Conservation (phyloP, 2,329 filamentous ascomycete genomes). For the Periconia macrospinosa region DNA sequence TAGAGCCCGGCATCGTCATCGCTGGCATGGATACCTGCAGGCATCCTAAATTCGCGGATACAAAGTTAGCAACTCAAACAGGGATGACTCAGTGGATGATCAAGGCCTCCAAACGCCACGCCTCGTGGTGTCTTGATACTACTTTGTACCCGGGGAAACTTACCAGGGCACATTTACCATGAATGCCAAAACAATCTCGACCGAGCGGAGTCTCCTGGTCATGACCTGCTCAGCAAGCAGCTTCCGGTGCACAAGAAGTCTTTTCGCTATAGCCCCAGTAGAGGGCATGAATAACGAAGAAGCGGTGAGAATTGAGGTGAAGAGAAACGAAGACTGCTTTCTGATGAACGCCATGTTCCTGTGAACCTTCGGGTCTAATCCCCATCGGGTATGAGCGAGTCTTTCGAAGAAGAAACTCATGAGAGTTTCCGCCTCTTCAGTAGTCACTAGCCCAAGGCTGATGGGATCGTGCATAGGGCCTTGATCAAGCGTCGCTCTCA, state of each 20-base stretch:
- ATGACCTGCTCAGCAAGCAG: conserved; percentile 65
- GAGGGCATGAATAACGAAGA: conserved; percentile 69
- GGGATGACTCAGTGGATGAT: too few species aligned
- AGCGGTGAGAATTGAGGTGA: conserved; percentile 70
- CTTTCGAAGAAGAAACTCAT: conserved; percentile 65
- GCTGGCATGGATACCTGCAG: conserved; percentile 65
- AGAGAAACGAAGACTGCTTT: conserved; percentile 68
- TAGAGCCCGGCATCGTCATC: conserved; percentile 75
- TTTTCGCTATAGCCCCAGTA: conserved; percentile 64
- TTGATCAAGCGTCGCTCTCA: conserved; percentile 64
- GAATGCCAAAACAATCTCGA: conserved; percentile 74
- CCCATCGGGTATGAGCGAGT: conserved; percentile 74
- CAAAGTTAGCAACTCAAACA: too few species aligned
- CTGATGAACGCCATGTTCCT: conserved; percentile 64
- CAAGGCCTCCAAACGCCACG: too few species aligned
- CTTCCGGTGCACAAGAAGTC: conserved; percentile 66
- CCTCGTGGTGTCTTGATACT: too few species aligned
- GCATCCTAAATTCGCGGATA: too few species aligned
- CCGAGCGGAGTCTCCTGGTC: conserved; percentile 64
- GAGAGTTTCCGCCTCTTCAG: conserved; percentile 65
- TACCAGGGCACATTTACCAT: conserved; percentile 77
- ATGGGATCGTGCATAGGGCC: conserved; percentile 69
- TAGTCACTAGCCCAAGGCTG: conserved; percentile 68
- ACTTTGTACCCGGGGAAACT: too few species aligned
- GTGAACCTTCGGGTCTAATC: conserved; percentile 68